Evolutionary conservation across 495 filamentous ascomycete genomes (phyloP), one percentile per base, ranked within the genome.

Genomic region (Hamigera avellanea): DNA sequence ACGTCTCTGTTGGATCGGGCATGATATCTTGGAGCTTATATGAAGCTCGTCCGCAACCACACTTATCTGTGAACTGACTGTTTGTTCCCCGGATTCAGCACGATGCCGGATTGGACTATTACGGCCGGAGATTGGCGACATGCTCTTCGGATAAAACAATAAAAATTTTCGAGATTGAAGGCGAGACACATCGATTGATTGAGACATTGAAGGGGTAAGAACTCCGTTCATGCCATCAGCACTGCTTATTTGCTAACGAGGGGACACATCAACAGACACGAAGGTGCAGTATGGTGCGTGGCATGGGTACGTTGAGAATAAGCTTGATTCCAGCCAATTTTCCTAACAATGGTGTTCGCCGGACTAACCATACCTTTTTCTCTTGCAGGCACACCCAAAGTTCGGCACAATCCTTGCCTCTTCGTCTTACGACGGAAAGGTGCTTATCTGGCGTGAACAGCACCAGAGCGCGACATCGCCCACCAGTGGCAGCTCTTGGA

Each of bases 101-200:
- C 52, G 91, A 96, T 75, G 91, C 89, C 36, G 86, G 87, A 37
- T 79, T 99, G 45, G 93, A 99, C 59, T 96, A 96, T 65, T 99
- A 96, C 61, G 91, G 91, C 49, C 81, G 91, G 42, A 80, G 89
- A 47, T 78, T 99, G 50, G 91, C 91, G 42, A 99, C 91, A 48
- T 96, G 91, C 61, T 95, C 87, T 14, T 95, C 88, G 37, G 91
- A 99, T 62, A 86, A 86, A 57, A 96, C 89, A 33, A 93, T 99
- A 67, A 96, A 95, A 66, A 95, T 99, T 56, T 99, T 95, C 51
- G 91, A 96, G 66, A 81, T 96, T 34, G 91, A 96, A 59, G 86
- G 88, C 44, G 86, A 95, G 52, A 74, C 81, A 46, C 91, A 99
- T 61, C 73, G 84, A 33, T 64, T 96, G 35, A 78, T 81, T 16